phyloP scores from a whole-genome alignment of 129 eudicot species.

The Lactuca saligna region DNA sequence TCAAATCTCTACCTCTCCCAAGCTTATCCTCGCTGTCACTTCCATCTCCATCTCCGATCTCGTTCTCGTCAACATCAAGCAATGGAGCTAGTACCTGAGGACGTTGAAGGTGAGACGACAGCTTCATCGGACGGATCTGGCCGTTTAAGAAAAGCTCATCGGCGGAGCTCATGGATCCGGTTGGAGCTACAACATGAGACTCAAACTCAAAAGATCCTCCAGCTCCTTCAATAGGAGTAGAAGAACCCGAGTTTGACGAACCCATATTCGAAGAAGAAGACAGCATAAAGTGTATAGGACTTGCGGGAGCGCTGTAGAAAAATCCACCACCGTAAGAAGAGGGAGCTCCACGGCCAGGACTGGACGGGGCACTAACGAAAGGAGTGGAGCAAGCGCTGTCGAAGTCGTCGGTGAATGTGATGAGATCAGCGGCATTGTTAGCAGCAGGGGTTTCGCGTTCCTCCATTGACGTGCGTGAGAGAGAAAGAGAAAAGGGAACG shows the following conservation, averaged over 20 bases:
- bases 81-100: constrained; percentile 57
- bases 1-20: constrained; percentile 53
- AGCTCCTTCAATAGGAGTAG: constrained; percentile 14
- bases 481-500: constrained; percentile 5
- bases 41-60: constrained; percentile 26
- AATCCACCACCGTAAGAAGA: constrained; percentile 28
- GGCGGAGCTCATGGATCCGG: constrained; percentile 67
- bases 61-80: constrained; percentile 41
- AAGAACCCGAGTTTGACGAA: constrained; percentile 11
- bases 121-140: constrained; percentile 91
- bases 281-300: constrained; percentile 71
- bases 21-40: constrained; percentile 16
- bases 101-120: constrained; percentile 52
- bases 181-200: constrained; percentile 19
- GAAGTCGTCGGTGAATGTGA: constrained; percentile 39
- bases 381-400: constrained; percentile 83
- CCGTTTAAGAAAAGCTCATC: constrained; percentile 84
- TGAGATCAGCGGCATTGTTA: constrained; percentile 24
- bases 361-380: constrained; percentile 74
- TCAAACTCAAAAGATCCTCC: constrained; percentile 55
- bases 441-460: constrained; percentile 26
- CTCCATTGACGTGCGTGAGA: constrained; percentile 30
- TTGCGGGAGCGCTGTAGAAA: constrained; percentile 84
- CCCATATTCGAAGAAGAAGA: constrained; percentile 23
- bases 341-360: constrained; percentile 57